Percentiles rank a stretch among this genome's conserved stretches.
Evolutionary conservation across 2,329 filamentous ascomycete genomes (phyloP).

Genomic region (Diaporthe velutina): DNA sequence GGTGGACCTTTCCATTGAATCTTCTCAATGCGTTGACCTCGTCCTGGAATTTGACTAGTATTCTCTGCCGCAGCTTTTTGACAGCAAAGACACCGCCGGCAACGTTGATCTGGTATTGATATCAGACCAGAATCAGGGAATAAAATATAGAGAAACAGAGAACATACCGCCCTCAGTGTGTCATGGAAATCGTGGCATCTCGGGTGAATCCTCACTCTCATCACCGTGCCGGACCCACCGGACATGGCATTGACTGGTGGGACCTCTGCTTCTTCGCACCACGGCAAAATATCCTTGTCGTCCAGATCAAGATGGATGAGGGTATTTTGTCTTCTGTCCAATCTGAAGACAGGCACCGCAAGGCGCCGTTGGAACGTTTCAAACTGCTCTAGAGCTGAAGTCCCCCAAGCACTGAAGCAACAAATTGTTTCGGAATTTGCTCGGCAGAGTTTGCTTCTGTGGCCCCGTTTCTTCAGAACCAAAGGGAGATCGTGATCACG

Average conservation of each 20-base stretch:
- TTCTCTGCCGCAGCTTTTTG: not conserved
- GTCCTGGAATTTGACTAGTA: not conserved
- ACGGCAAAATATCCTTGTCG: not conserved
- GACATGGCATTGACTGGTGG: conserved; percentile 14
- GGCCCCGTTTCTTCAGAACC: not conserved
- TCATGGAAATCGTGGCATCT: conserved; percentile 16
- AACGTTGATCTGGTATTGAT: conserved; percentile 21
- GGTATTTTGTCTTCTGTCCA: not conserved
- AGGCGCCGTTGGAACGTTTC: not conserved
- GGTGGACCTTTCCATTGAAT: conserved; percentile 15
- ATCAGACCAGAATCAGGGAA: rapidly evolving
- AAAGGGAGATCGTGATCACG: conserved; percentile 10
- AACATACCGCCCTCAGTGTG: conserved; percentile 1
- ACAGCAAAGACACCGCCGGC: conserved; percentile 19
- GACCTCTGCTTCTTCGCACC: conserved; percentile 5
- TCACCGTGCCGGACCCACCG: conserved; percentile 9
- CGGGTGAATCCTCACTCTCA: not conserved
- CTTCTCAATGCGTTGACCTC: conserved; percentile 18
- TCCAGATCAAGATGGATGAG: not conserved
- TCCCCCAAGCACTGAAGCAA: not conserved
- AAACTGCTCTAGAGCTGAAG: not conserved
- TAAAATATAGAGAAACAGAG: rapidly evolving
- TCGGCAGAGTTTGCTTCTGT: not conserved
- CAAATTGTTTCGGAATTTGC: not conserved
- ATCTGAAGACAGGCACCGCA: not conserved